Base-by-base conservation (phyloP, 2,329 filamentous ascomycete species). In the Penicillium sp. region DNA sequence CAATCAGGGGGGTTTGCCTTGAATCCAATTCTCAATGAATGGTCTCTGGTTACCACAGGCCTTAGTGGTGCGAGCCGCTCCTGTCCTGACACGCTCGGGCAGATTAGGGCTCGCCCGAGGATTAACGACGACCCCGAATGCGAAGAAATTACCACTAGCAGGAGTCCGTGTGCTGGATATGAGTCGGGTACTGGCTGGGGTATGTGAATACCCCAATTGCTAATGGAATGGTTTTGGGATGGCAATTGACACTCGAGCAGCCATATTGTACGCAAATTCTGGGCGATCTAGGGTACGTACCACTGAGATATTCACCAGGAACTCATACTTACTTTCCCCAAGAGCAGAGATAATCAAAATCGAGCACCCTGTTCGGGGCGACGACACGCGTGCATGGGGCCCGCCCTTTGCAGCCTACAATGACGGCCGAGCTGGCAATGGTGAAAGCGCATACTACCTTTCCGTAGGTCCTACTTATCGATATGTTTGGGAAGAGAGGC, bases 321-420 rank as follows among this genome's bases (percentile, higher is more conserved):
- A 27, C 15, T 18, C 15, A 18, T 18, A 18, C 15, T 18, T 18
- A 18, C 15, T 18, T 39, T 2, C 13, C 3, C 55, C 49, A 60
- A 95, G 90, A 56, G 93, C 93, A 57, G 92, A 98, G 69, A 84
- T 98, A 28, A 95, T 98, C 73, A 98, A 98, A 72, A 82, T 97
- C 54, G 93, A 98, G 72, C 93, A 98, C 71, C 93, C 93, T 3
- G 83, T 83, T 4, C 81, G 89, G 49, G 93, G 89, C 31, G 93
- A 98, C 67, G 93, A 98, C 66, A 98, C 93, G 6, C 78, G 93
- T 63, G 91, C 91, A 42, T 98, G 93, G 93, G 93, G 93, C 0
- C 93, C 93, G 20, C 93, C 93, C 1, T 98, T 93, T 68, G 93
- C 93, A 9, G 76, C 81, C 45, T 95, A 95, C 68, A 81, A 79